A percentile compares a stretch with the other conserved stretches of the same genome.
Conservation (phyloP, 495 filamentous ascomycete genomes). For the Talaromyces thailandensis region DNA sequence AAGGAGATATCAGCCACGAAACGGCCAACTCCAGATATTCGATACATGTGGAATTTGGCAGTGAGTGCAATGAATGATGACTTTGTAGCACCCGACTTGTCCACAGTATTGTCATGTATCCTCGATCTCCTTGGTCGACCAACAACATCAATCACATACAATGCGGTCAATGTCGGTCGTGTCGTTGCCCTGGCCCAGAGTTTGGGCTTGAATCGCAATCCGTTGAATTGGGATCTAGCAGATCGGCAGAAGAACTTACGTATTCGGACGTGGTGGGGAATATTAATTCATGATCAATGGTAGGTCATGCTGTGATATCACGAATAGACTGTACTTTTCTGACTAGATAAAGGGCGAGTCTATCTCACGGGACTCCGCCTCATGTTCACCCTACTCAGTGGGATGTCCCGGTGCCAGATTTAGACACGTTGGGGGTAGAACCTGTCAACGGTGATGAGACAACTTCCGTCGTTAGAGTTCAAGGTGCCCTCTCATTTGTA, state of each 20-base stretch:
- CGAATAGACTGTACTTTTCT: background rate
- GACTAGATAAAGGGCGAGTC: constrained; percentile 18
- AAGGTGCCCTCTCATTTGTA: constrained; percentile 9
- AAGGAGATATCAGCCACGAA: constrained; percentile 10
- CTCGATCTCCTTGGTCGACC: constrained; percentile 23
- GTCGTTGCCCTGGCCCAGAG: constrained; percentile 19
- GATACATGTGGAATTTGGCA: constrained; percentile 24
- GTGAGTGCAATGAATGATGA: constrained; percentile 23
- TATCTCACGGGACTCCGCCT: constrained; percentile 23
- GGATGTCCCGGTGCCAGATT: constrained; percentile 24
- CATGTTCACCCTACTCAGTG: constrained; percentile 17
- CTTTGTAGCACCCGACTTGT: constrained; percentile 19
- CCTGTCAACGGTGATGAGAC: background rate
- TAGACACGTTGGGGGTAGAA: background rate
- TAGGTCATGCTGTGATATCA: constrained; percentile 7
- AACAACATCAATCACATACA: constrained; percentile 18
- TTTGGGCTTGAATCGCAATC: constrained; percentile 25
- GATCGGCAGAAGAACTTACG: constrained; percentile 17
- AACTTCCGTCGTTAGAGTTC: background rate
- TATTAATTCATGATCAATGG: constrained; percentile 27
- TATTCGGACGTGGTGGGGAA: constrained; percentile 24
- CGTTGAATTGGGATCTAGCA: constrained; percentile 17
- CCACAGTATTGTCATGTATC: constrained; percentile 17
- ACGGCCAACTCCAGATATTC: constrained; percentile 16
- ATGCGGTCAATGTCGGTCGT: constrained; percentile 19